These are phyloP conservation scores for Agaricales sp. DNA, from an alignment of 1,284 basidiomycete species.

Conservation along the genomic window DNA sequence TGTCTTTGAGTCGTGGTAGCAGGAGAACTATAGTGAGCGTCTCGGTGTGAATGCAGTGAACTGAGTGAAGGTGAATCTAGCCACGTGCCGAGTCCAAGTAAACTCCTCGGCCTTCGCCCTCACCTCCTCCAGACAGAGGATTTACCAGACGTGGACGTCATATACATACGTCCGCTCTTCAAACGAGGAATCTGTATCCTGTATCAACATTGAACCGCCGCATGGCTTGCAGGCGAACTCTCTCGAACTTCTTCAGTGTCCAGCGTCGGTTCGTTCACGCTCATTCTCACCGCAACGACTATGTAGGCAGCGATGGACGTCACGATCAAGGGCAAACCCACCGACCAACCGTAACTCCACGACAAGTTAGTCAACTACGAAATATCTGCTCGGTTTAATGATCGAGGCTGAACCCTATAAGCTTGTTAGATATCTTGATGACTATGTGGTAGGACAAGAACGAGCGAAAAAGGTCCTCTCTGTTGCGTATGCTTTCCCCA, in stretches of 20 bases:
- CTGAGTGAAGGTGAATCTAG: too few relatives aligned
- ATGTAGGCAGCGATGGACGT: neutral
- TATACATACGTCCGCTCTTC: too few relatives aligned
- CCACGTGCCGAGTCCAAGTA: too few relatives aligned
- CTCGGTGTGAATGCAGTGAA: too few relatives aligned
- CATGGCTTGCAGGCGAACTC: neutral
- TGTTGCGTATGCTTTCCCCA: constrained; percentile 58
- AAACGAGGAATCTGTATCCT: too few relatives aligned
- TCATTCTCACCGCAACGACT: neutral
- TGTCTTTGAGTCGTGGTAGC: too few relatives aligned
- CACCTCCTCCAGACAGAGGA: too few relatives aligned
- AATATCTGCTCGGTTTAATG: neutral
- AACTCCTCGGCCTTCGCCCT: too few relatives aligned
- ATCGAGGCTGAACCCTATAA: constrained; percentile 19
- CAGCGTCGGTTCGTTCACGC: neutral
- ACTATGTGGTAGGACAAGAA: constrained; percentile 90
- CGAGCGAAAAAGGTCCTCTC: constrained; percentile 88
- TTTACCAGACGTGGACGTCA: too few relatives aligned
- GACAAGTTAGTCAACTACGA: neutral
- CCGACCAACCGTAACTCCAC: neutral
- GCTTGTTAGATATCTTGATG: constrained; percentile 81
- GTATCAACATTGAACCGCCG: too few relatives aligned
- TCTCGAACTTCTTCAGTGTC: neutral
- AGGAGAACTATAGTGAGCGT: too few relatives aligned
- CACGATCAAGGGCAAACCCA: neutral